These are phyloP conservation scores for Lathyrus sativus DNA, from an alignment of 306 rosid species.

Conservation along the genomic window DNA sequence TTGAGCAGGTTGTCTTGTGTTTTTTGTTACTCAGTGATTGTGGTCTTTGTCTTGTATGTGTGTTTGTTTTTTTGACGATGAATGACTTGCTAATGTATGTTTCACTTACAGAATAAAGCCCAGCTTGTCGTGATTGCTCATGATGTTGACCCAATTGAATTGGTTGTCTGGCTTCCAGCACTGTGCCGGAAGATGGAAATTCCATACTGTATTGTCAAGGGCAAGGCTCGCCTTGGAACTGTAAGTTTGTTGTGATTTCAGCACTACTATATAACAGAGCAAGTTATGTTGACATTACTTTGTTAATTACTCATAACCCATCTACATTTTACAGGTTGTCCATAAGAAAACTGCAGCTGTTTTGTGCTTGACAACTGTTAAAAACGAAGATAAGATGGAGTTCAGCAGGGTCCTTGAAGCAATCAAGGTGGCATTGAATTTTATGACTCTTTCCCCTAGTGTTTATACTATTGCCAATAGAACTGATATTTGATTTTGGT, in stretches of 20 bases:
- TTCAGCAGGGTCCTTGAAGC: slow-evolving; percentile 77
- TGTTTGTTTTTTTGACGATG: background rate
- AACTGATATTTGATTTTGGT: background rate
- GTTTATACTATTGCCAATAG: background rate
- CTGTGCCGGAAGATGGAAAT: slow-evolving; percentile 89
- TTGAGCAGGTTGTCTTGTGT: slow-evolving; percentile 57
- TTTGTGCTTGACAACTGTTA: slow-evolving; percentile 77
- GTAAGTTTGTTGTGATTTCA: slow-evolving; percentile 35
- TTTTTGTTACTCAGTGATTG: background rate
- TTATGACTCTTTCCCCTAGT: too few relatives aligned
- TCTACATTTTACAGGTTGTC: slow-evolving; percentile 52
- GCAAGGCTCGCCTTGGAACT: slow-evolving; percentile 80
- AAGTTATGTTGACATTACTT: background rate
- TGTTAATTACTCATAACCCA: background rate
- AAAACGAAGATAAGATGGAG: slow-evolving; percentile 81
- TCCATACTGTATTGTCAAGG: slow-evolving; percentile 87
- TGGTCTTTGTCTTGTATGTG: background rate
- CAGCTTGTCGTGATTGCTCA: slow-evolving; percentile 88
- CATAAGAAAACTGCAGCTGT: slow-evolving; percentile 83
- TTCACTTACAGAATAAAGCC: slow-evolving; percentile 64
- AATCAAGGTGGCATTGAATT: slow-evolving; percentile 55
- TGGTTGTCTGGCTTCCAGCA: slow-evolving; percentile 90
- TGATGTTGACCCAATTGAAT: slow-evolving; percentile 78
- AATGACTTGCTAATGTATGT: background rate
- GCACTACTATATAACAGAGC: background rate